Evolutionary conservation across 2,329 filamentous ascomycete species (phyloP), one percentile per base, ranked within the genome.

Genomic region (Botrytis fabae): DNA sequence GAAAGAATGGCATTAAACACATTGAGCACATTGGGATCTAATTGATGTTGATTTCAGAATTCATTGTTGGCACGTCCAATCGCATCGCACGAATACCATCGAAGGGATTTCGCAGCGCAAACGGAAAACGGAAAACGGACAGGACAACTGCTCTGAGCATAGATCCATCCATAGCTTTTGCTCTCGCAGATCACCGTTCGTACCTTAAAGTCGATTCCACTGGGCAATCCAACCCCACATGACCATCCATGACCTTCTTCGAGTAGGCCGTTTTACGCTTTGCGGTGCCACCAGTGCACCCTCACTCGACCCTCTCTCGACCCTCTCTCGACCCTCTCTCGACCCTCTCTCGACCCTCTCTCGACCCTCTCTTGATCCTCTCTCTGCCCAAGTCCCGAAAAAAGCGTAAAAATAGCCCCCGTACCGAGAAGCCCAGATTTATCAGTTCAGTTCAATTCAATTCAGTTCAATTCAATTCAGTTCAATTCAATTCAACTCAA

Each of bases 391-490:
- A 68, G 35, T 68, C 65, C 48, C 65, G 65, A 57, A 57, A 68
- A 57, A 68, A 2, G 12, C 35, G 65, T 68, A 68, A 68, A 68
- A 68, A 68, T 68, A 68, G 35, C n/a, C 51, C 7, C 65, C 48
- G 65, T 54, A 68, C 65, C 48, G 65, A 68, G 35, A 68, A 42
- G 65, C n/a, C 65, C 51, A 57, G 51, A 57, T 57, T 54, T 57
- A 57, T 28, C 14, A 57, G 18, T 57, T 57, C 51, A 57, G 18
- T 28, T 22, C 44, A 46, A 18, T 7, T 46, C 44, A 46, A 18
- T 2, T 46, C 44, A 46, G 20, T 8, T 57, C n/a, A 18, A 9
- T 9, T 18, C 64, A 68, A 38, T 42, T 57, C 54, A 54, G n/a
- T 7, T 46, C 44, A 46, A 18, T 2, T 46, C 44, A 46, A 46